phyloP scores from a whole-genome alignment of 495 filamentous ascomycete species.

The Chaetomium tenue region DNA sequence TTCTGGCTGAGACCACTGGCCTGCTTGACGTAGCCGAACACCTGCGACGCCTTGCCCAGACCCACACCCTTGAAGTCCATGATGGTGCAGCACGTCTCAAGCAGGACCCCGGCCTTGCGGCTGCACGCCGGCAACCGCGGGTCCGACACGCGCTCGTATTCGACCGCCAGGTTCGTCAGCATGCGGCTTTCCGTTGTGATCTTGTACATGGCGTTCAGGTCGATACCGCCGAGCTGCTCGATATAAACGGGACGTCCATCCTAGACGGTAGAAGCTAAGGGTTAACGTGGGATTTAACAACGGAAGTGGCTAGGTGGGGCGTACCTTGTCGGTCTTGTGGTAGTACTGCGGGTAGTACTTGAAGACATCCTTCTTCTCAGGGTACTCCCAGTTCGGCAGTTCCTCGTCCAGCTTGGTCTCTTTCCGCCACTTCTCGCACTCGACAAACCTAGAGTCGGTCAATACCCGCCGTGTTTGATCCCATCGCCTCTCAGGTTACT shows the following conservation, averaged over 20 bases:
- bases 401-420: constrained; percentile 79
- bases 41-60: constrained; percentile 70
- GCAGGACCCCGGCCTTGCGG: constrained; percentile 80
- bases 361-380: constrained; percentile 82
- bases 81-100: constrained; percentile 96
- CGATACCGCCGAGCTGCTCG: constrained; percentile 91
- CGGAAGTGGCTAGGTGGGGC: constrained; percentile 10
- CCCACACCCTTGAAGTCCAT: constrained; percentile 96
- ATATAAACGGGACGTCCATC: constrained; percentile 97
- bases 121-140: constrained; percentile 93
- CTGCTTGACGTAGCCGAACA: constrained; percentile 69
- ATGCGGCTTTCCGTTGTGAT: constrained; percentile 92
- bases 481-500: constrained; percentile 27
- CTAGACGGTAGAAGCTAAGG: constrained; percentile 43
- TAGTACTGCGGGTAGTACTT: constrained; percentile 98
- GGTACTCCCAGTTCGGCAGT: constrained; percentile 77
- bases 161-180: constrained; percentile 90
- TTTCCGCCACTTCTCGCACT: constrained; percentile 87
- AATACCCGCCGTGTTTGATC: background rate
- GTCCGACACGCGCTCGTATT: constrained; percentile 94
- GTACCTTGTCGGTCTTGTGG: constrained; percentile 96
- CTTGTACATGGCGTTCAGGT: constrained; percentile 79
- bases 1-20: constrained; percentile 75
- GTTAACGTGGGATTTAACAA: background rate
- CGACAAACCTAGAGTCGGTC: constrained; percentile 69